Percentiles rank a stretch among this genome's conserved stretches.
Conservation (phyloP, 495 filamentous ascomycete species). For the Lasiosphaeris hirsuta region DNA sequence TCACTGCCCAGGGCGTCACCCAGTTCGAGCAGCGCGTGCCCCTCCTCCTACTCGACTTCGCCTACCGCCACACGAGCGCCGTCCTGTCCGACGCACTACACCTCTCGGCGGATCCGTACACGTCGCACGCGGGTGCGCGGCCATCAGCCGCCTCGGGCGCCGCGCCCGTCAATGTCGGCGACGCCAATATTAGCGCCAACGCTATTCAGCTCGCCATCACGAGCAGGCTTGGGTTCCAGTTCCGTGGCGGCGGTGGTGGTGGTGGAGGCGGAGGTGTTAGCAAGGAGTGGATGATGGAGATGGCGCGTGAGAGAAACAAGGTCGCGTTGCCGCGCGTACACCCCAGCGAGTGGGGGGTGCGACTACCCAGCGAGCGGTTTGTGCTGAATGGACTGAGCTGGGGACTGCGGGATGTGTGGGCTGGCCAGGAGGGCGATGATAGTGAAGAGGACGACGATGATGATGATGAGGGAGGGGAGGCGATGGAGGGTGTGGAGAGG, state of each 20-base stretch:
- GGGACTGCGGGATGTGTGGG: slow-evolving; percentile 78
- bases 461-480: slow-evolving; percentile 38
- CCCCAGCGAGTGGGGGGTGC: slow-evolving; percentile 73
- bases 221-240: slow-evolving; percentile 49
- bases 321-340: slow-evolving; percentile 70
- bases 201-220: slow-evolving; percentile 51
- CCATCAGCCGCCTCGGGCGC: slow-evolving; percentile 44
- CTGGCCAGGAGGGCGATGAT: slow-evolving; percentile 46
- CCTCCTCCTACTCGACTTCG: slow-evolving; percentile 91
- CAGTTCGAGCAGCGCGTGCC: slow-evolving; percentile 93
- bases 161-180: slow-evolving; percentile 44
- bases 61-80: slow-evolving; percentile 75
- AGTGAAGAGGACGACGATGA: slow-evolving; percentile 34
- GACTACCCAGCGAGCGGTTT: slow-evolving; percentile 87
- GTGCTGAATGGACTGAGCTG: slow-evolving; percentile 82
- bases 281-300: slow-evolving; percentile 83
- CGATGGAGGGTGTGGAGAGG: slow-evolving; percentile 45
- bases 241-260: slow-evolving; percentile 42
- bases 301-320: slow-evolving; percentile 78
- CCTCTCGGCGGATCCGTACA: slow-evolving; percentile 61
- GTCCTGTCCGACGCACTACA: slow-evolving; percentile 64
- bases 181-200: slow-evolving; percentile 42
- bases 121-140: slow-evolving; percentile 46
- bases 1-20: slow-evolving; percentile 80
- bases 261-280: slow-evolving; percentile 51